These are phyloP conservation scores for Botrytis porri DNA, from an alignment of 2,329 filamentous ascomycete species.

Conservation along the genomic window DNA sequence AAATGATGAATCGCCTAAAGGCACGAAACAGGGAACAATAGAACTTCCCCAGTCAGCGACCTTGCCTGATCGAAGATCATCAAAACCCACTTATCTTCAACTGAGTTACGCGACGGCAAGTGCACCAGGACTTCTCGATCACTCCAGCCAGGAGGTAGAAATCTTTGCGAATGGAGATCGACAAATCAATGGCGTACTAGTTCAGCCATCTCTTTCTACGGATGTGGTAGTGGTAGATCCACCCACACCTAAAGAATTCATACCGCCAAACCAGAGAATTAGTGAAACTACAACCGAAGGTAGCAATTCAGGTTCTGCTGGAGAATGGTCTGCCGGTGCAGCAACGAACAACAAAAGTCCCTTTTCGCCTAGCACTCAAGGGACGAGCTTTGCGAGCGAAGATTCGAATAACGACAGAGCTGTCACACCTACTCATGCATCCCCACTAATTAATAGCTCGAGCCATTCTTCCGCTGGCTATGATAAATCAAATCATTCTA, in stretches of 20 bases:
- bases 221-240: conserved; percentile 32
- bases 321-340: conserved; percentile 61
- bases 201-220: conserved; percentile 30
- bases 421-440: conserved; percentile 23
- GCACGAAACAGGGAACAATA: conserved; percentile 22
- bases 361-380: conserved; percentile 62
- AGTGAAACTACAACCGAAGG: conserved; percentile 63
- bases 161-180: conserved; percentile 17
- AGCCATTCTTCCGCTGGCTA: conserved; percentile 25
- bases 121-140: conserved; percentile 26
- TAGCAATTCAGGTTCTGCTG: conserved; percentile 51
- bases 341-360: conserved; percentile 63
- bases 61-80: conserved; percentile 29
- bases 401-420: conserved; percentile 23
- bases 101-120: conserved; percentile 33
- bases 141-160: conserved; percentile 19
- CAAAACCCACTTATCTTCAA: conserved; percentile 38
- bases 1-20: conserved; percentile 23
- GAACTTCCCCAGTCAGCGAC: conserved; percentile 29
- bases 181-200: conserved; percentile 22
- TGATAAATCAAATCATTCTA: conserved; percentile 20
- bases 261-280: conserved; percentile 45
- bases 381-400: conserved; percentile 63
- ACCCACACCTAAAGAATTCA: conserved; percentile 25
- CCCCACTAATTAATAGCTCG: conserved; percentile 34